Evolutionary conservation across 2,329 filamentous ascomycete genomes (phyloP).

Genomic region (Cladophialophora immunda): DNA sequence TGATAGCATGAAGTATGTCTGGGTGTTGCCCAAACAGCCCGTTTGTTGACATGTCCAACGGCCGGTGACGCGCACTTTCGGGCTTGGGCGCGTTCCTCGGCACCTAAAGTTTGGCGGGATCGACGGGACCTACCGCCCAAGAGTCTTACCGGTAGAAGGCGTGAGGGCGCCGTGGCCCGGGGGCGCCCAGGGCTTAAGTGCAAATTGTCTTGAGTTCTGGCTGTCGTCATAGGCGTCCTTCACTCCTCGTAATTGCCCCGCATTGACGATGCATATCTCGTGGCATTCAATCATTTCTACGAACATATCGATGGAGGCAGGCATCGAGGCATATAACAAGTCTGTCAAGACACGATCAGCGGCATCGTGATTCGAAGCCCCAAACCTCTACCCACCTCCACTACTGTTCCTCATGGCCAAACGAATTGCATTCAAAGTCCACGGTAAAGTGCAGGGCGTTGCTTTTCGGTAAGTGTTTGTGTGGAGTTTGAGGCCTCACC

Average conservation of each 20-base stretch:
- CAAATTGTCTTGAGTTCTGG: background rate
- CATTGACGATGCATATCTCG: background rate
- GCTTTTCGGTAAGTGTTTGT: constrained; percentile 38
- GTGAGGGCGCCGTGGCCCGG: background rate
- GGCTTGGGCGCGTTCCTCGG: background rate
- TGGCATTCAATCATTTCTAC: constrained; percentile 5
- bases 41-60: background rate
- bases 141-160: background rate
- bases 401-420: constrained; percentile 30
- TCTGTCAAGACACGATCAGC: background rate
- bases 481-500: background rate
- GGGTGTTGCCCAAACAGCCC: background rate
- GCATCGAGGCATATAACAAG: background rate
- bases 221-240: background rate
- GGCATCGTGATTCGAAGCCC: background rate
- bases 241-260: background rate
- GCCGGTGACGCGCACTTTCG: background rate
- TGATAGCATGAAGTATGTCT: background rate
- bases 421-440: constrained; percentile 39
- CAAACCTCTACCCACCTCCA: background rate
- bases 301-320: background rate
- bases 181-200: background rate
- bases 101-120: constrained; percentile 3
- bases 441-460: constrained; percentile 41
- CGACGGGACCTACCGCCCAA: background rate